Percentiles rank a stretch among this genome's conserved stretches.
These are phyloP conservation scores for Aspergillus nomiae DNA, from an alignment of 2,329 filamentous ascomycete species.

Conservation along the genomic window DNA sequence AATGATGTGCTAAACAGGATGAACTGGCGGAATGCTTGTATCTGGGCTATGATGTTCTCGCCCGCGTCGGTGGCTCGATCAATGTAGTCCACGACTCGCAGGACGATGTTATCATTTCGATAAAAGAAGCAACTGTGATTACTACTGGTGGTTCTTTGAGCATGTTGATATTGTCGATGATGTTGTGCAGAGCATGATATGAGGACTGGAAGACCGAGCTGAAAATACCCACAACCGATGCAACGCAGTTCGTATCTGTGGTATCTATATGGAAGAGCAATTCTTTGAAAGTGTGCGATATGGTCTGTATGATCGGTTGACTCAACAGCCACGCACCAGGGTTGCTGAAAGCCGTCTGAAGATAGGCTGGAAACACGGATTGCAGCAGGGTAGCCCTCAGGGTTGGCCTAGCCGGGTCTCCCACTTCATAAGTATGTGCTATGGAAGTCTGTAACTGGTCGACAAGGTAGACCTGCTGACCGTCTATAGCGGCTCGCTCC, in stretches of 20 bases:
- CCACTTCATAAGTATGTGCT: constrained; percentile 45
- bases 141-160: constrained; percentile 45
- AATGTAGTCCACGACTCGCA: constrained; percentile 52
- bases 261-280: constrained; percentile 51
- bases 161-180: constrained; percentile 36
- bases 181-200: constrained; percentile 35
- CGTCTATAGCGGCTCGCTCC: constrained; percentile 60
- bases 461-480: constrained; percentile 59
- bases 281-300: constrained; percentile 44
- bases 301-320: constrained; percentile 54
- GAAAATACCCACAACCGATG: constrained; percentile 39
- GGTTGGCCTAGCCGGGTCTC: constrained; percentile 42
- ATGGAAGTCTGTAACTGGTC: constrained; percentile 57
- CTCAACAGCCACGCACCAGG: constrained; percentile 55
- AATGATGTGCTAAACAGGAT: constrained; percentile 34
- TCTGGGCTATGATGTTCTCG: constrained; percentile 28
- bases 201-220: constrained; percentile 41
- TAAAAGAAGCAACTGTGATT: constrained; percentile 39
- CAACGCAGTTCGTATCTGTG: constrained; percentile 41
- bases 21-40: constrained; percentile 46
- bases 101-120: constrained; percentile 45
- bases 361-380: constrained; percentile 59
- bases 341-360: constrained; percentile 51
- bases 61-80: constrained; percentile 34
- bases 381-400: constrained; percentile 56